These are phyloP conservation scores for Ceratocystis cacaofunesta DNA, from an alignment of 2,329 filamentous ascomycete species.

Conservation along the genomic window DNA sequence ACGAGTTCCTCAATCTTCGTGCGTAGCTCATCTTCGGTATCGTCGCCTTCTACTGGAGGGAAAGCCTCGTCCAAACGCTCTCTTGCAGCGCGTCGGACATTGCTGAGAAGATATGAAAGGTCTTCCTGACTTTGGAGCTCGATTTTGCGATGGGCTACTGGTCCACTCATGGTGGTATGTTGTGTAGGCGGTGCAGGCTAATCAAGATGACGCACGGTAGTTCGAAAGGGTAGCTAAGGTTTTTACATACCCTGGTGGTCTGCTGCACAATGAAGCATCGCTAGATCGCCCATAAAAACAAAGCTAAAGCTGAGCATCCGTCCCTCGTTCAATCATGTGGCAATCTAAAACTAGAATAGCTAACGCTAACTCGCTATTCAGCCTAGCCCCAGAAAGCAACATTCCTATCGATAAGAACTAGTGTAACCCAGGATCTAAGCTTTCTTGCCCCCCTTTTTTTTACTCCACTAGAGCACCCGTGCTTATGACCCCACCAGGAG, in stretches of 20 bases:
- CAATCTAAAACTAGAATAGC: background rate
- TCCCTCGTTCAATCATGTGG: too few relatives aligned
- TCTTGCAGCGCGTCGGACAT: slow-evolving; percentile 52
- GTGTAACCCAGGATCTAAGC: background rate
- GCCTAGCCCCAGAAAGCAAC: background rate
- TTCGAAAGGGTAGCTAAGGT: background rate
- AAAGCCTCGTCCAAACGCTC: slow-evolving; percentile 54
- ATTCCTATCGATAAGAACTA: background rate
- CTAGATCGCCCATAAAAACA: background rate
- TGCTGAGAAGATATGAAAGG: slow-evolving; percentile 52
- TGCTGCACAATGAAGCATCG: background rate
- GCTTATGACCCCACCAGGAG: background rate
- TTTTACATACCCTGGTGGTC: background rate
- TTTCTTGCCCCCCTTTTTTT: background rate
- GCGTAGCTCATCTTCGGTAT: slow-evolving; percentile 41
- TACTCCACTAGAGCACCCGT: background rate
- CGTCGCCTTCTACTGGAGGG: slow-evolving; percentile 38
- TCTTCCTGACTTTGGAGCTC: slow-evolving; percentile 67
- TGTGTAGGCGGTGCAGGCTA: background rate
- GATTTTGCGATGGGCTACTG: slow-evolving; percentile 51
- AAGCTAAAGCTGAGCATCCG: background rate
- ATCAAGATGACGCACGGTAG: background rate
- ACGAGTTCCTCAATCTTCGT: slow-evolving; percentile 45
- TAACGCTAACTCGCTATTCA: background rate
- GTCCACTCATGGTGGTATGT: slow-evolving; percentile 24